A percentile compares a stretch with the other conserved stretches of the same genome.
Conservation (phyloP, 2,329 filamentous ascomycete species). For the Calonectria pauciramosa region DNA sequence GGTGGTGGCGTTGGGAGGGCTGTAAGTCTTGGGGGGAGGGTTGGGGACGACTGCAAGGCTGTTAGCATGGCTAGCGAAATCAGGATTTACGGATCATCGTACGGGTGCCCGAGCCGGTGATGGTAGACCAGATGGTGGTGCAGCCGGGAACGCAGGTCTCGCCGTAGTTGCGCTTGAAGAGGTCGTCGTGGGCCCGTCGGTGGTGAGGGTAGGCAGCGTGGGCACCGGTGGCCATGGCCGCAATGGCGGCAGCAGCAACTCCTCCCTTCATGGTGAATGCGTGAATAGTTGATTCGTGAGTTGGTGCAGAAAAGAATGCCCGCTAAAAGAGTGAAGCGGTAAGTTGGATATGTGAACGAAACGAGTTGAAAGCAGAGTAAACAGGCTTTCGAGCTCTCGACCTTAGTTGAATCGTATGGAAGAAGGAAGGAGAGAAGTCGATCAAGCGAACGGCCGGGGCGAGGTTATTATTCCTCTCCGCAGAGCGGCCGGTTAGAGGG, state of each 20-base stretch:
- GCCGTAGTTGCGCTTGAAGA: conserved; percentile 66
- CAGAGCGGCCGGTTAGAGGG: not conserved
- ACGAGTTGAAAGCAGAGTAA: conserved; percentile 64
- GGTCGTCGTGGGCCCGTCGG: conserved; percentile 72
- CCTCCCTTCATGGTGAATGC: conserved; percentile 79
- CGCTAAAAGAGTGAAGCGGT: conserved; percentile 93
- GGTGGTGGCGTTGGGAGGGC: conserved; percentile 13
- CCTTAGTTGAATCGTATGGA: conserved; percentile 60
- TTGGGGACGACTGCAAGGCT: conserved; percentile 54
- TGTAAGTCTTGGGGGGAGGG: conserved; percentile 46
- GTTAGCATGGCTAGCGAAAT: conserved; percentile 32
- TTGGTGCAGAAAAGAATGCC: conserved; percentile 73
- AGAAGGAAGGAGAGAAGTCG: conserved; percentile 50
- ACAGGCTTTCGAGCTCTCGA: conserved; percentile 65
- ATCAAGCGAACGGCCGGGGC: conserved; percentile 10
- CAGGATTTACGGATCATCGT: conserved; percentile 49
- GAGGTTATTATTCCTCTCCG: conserved; percentile 22
- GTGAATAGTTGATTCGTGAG: conserved; percentile 35
- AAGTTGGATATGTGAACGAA: conserved; percentile 57
- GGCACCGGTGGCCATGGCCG: conserved; percentile 69
- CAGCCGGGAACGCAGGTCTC: conserved; percentile 72
- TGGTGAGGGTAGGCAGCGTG: conserved; percentile 69
- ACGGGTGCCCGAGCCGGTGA: conserved; percentile 77
- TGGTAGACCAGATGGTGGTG: conserved; percentile 81
- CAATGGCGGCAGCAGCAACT: conserved; percentile 75